Evolutionary conservation across 2,329 filamentous ascomycete species (phyloP).

Genomic region (Pyrenochaeta sp.): DNA sequence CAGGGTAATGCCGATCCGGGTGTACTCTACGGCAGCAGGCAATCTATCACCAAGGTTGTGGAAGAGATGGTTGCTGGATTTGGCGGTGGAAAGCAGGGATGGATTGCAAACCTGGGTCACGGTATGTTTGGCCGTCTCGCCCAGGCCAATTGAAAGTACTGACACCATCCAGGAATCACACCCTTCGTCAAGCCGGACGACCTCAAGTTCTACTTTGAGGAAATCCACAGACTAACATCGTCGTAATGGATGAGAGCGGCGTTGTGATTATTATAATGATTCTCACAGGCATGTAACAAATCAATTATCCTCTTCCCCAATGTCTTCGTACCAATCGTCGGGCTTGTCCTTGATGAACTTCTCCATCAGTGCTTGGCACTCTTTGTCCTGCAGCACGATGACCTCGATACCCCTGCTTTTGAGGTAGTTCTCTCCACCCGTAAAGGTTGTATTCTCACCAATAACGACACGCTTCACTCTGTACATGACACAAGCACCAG

Average conservation of each 20-base stretch:
- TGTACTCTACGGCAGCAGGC: conserved; percentile 83
- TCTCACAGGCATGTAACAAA: background rate
- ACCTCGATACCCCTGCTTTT: conserved; percentile 74
- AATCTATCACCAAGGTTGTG: conserved; percentile 82
- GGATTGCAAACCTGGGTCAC: conserved; percentile 97
- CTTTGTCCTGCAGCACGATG: conserved; percentile 70
- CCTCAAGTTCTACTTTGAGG: conserved; percentile 90
- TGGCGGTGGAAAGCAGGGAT: conserved; percentile 81
- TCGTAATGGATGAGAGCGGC: conserved; percentile 13
- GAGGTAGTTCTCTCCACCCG: conserved; percentile 76
- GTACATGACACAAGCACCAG: conserved; percentile 78
- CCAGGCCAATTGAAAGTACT: conserved; percentile 8
- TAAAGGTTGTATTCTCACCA: conserved; percentile 76
- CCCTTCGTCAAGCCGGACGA: conserved; percentile 94
- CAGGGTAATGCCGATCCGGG: conserved; percentile 98
- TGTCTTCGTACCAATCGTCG: conserved; percentile 67
- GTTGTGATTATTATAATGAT: no score
- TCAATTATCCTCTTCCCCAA: conserved; percentile 37
- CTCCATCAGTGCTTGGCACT: conserved; percentile 73
- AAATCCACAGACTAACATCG: conserved; percentile 69
- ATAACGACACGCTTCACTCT: conserved; percentile 77
- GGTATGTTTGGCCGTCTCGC: conserved; percentile 63
- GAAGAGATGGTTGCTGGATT: conserved; percentile 90
- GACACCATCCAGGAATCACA: conserved; percentile 73
- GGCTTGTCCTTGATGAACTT: conserved; percentile 76